Percentiles rank a stretch among this genome's conserved stretches.
phyloP scores from a whole-genome alignment of 108 stramenopile species.

The Aurantiochytrium sp. region DNA sequence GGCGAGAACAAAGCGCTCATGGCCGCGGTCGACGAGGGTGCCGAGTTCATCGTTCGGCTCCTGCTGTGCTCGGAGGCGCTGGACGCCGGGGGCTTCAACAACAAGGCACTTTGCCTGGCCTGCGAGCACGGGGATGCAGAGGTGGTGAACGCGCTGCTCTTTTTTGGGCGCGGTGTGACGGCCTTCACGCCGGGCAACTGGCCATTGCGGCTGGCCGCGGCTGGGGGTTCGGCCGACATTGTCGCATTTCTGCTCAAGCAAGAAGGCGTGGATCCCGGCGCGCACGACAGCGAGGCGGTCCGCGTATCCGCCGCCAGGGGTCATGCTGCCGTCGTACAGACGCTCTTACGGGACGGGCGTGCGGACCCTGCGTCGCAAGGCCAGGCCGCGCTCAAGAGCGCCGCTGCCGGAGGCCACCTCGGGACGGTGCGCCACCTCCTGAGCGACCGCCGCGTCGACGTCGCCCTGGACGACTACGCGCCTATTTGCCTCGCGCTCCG shows the following conservation, averaged over 20 bases:
- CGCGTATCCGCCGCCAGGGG: neutral
- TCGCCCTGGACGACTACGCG: neutral
- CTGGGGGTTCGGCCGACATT: neutral
- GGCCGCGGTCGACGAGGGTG: neutral
- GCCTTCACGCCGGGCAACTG: neutral
- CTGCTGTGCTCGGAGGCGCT: neutral
- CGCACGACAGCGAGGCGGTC: neutral
- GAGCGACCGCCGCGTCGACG: neutral
- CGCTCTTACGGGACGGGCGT: neutral
- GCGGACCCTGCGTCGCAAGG: neutral
- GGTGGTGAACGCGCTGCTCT: neutral
- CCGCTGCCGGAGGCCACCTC: neutral
- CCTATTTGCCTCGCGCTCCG: neutral
- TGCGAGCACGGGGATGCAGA: neutral
- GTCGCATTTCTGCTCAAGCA: neutral
- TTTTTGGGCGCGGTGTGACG: neutral
- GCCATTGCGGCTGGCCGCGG: neutral
- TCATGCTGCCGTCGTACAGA: neutral
- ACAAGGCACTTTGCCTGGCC: neutral
- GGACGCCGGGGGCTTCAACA: neutral
- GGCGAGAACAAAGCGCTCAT: neutral
- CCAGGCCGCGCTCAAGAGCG: neutral
- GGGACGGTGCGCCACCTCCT: neutral
- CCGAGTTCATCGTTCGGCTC: neutral
- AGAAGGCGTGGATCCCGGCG: neutral